phyloP scores from a whole-genome alignment of 148 eudicot species.

The Linanthus parryae region DNA sequence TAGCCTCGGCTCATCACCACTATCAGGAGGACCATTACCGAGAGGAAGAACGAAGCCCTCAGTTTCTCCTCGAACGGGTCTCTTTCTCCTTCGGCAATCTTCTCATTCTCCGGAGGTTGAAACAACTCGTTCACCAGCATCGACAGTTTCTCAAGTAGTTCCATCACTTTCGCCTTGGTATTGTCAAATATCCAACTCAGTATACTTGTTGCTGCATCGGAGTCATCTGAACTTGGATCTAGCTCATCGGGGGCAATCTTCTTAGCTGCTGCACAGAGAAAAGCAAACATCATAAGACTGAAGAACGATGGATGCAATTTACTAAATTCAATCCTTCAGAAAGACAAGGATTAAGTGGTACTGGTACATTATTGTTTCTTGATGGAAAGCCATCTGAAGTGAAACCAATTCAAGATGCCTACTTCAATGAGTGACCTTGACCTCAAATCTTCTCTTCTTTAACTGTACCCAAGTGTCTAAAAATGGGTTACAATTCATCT shows the following conservation, averaged over 20 bases:
- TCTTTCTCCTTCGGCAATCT: constrained; percentile 8
- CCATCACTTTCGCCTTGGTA: constrained; percentile 36
- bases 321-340: too few species aligned
- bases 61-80: constrained; percentile 46
- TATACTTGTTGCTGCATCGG: constrained; percentile 14
- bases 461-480: too few species aligned
- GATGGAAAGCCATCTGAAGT: too few species aligned
- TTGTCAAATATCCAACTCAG: constrained; percentile 39
- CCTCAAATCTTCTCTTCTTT: too few species aligned
- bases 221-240: constrained; percentile 14
- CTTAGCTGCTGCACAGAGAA: constrained; percentile 17
- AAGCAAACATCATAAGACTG: too few species aligned
- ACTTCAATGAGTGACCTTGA: too few species aligned
- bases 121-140: constrained; percentile 23
- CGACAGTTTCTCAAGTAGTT: constrained; percentile 27
- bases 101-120: constrained; percentile 15
- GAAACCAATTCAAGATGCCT: too few species aligned
- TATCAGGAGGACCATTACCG: constrained; percentile 51
- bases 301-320: too few species aligned
- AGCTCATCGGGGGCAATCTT: constrained; percentile 10
- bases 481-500: too few species aligned
- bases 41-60: constrained; percentile 51
- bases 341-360: too few species aligned
- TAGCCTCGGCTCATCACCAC: constrained; percentile 67
- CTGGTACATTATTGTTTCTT: too few species aligned